A percentile compares a stretch with the other conserved stretches of the same genome.
These are phyloP conservation scores for Deinandra increscens DNA, from an alignment of 129 eudicot species.

Conservation along the genomic window DNA sequence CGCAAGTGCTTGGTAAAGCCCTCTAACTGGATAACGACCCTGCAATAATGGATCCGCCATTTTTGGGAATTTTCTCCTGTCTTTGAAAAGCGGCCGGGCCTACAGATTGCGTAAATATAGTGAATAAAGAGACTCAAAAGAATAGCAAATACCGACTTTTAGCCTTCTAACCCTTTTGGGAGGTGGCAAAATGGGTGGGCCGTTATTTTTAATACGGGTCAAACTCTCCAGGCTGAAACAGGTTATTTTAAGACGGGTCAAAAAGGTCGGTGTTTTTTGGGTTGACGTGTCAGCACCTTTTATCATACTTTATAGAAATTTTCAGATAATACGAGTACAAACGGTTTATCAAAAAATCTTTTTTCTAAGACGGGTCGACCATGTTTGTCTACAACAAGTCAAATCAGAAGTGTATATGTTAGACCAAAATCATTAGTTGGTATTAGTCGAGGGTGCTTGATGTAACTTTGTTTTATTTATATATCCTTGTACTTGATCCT, in stretches of 20 bases:
- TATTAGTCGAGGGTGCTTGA: no score
- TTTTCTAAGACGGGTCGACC: neutral
- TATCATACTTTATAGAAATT: no score
- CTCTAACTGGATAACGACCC: conserved; percentile 83
- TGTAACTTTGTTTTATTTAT: no score
- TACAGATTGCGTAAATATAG: conserved; percentile 21
- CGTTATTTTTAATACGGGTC: no score
- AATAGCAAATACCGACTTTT: neutral
- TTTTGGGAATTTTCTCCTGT: conserved; percentile 85
- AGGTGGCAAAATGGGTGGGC: neutral
- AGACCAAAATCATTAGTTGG: no score
- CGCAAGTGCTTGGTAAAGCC: conserved; percentile 94
- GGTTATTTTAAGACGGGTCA: no score
- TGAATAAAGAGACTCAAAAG: neutral
- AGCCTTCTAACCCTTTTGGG: neutral
- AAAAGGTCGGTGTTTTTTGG: no score
- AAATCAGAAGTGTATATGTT: no score
- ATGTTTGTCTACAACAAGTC: neutral
- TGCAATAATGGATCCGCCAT: conserved; percentile 88
- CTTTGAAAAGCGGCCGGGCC: conserved; percentile 94
- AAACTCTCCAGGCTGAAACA: no score
- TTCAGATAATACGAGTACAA: no score
- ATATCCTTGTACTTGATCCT: no score
- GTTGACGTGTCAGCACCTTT: no score
- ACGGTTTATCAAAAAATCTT: neutral